Conservation (phyloP, 2,329 filamentous ascomycete species). For the Colletotrichum kahawae region DNA sequence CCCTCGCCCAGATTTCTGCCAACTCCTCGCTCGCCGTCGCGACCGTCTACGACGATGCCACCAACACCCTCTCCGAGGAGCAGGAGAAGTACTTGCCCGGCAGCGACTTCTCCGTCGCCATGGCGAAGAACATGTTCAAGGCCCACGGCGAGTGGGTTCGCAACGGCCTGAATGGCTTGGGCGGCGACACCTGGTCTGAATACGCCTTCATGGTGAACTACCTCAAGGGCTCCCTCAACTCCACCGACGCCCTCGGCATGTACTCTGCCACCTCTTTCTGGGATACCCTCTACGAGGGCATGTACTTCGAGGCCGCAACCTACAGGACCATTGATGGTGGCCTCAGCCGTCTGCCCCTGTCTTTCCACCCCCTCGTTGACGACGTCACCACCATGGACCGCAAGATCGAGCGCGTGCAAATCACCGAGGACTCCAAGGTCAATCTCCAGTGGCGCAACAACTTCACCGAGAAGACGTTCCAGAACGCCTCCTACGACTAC, state of each 20-base stretch:
- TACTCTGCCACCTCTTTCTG: constrained; percentile 49
- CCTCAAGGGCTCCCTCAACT: constrained; percentile 57
- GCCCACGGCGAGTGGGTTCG: constrained; percentile 45
- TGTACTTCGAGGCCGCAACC: constrained; percentile 64
- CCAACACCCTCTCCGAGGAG: constrained; percentile 37
- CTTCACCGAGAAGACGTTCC: constrained; percentile 39
- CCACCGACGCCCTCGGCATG: constrained; percentile 47
- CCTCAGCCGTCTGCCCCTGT: constrained; percentile 60
- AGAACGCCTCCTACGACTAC: constrained; percentile 66
- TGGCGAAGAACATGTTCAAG: constrained; percentile 48
- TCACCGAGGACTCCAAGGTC: constrained; percentile 55
- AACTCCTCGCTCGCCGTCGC: constrained; percentile 44
- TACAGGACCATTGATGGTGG: constrained; percentile 70
- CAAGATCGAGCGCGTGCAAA: constrained; percentile 62
- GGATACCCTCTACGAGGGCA: constrained; percentile 56
- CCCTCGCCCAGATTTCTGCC: constrained; percentile 48
- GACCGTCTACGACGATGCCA: constrained; percentile 35
- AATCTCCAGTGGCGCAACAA: constrained; percentile 61
- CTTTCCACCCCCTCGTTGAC: constrained; percentile 67
- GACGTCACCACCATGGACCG: constrained; percentile 61
- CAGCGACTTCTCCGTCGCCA: constrained; percentile 37
- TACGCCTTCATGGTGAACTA: constrained; percentile 66
- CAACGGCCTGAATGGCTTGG: constrained; percentile 42
- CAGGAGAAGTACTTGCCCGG: constrained; percentile 39
- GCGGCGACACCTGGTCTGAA: constrained; percentile 69